Evolutionary conservation across 306 rosid genomes (phyloP), one percentile per base, ranked within the genome.

Genomic region (Oemleria cerasiformis): DNA sequence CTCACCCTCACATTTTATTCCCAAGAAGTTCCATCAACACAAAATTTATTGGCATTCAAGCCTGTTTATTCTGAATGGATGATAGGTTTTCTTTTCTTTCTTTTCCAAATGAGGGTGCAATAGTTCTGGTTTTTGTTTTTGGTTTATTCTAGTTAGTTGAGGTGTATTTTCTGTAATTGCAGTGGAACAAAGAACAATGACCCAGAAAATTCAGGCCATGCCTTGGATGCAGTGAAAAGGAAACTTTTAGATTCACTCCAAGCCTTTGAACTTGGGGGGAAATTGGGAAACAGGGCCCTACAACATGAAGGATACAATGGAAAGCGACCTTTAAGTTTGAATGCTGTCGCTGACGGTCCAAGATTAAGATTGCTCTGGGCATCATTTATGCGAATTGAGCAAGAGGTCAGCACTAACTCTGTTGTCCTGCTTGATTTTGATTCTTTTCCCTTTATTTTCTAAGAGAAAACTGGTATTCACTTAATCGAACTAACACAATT

Each of bases 301-400:
- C 82, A 81, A 72, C 73, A 71, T 65, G 73, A 72, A 67, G 80
- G 73, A 48, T 47, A 54, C 45, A 55, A 25, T 74, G 70, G 80
- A 57, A 87, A 83, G 71, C 81, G 57, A 69, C 96, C 92, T 58
- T 80, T 86, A 84, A 86, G 92, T 83, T 84, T 94, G 85, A 94
- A 78, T 74, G 98, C 97, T 70, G 75, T 94, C 59, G 87, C 91
- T 36, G 94, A 79, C 77, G 97, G 92, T 83, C 91, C 98, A 42
- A 88, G 92, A 83, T 79, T 94, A 72, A 80, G 87, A 73, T 83
- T 94, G 86, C 87, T 94, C 63, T 94, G 94, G 92, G 85, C 86
- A 75, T 73, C 94, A 65, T 91, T 91, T 82, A 91, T 56, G 80
- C 86, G 68, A 74, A 77, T 94, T 77, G 96, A 91, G 88, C 84